Conservation (phyloP, 2,329 filamentous ascomycete species). For the Claviceps purpurea region DNA sequence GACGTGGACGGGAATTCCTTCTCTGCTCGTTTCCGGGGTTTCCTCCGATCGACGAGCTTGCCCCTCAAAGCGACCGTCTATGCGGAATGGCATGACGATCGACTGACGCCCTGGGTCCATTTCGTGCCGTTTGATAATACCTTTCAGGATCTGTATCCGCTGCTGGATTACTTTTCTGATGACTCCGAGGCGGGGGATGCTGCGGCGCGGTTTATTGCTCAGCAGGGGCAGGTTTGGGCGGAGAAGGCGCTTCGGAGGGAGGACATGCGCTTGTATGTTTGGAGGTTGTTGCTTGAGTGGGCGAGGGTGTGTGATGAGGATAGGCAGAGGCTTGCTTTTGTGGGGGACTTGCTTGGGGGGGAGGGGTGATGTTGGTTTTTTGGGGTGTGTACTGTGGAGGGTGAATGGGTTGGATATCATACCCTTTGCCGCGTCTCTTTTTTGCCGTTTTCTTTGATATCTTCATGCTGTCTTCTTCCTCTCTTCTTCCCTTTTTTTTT, state of each 20-base stretch:
- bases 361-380: no score
- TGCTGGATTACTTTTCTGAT: constrained; percentile 53
- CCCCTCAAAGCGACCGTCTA: constrained; percentile 62
- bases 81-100: constrained; percentile 60
- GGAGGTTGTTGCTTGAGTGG: constrained; percentile 46
- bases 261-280: constrained; percentile 55
- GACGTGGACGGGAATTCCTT: constrained; percentile 61
- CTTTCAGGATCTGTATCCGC: constrained; percentile 51
- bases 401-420: background rate
- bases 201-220: constrained; percentile 46
- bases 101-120: constrained; percentile 57
- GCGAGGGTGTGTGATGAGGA: constrained; percentile 35
- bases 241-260: constrained; percentile 47
- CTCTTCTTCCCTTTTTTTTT: background rate
- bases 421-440: background rate
- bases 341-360: constrained; percentile 24
- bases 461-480: background rate
- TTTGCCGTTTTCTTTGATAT: background rate
- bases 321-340: constrained; percentile 28
- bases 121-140: constrained; percentile 60
- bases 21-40: constrained; percentile 47
- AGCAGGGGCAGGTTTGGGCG: constrained; percentile 46
- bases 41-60: constrained; percentile 49
- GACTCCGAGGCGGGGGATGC: constrained; percentile 32
- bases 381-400: no score